These are phyloP conservation scores for Xylariaceae sp. DNA, from an alignment of 2,329 filamentous ascomycete species.

Conservation along the genomic window DNA sequence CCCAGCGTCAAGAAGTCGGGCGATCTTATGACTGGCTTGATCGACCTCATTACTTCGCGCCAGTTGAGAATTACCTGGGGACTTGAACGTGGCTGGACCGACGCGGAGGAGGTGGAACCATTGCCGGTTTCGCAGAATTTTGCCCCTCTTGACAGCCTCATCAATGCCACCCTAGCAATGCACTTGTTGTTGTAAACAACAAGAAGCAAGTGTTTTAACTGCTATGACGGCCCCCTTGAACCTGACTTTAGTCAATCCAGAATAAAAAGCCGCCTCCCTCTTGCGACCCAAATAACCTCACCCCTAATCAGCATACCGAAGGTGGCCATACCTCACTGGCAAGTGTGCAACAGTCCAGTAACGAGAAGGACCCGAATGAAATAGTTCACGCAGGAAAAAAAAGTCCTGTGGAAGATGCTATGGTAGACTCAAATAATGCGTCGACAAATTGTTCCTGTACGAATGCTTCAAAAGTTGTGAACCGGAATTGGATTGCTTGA, in stretches of 20 bases:
- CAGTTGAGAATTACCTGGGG: constrained; percentile 60
- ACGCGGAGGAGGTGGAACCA: constrained; percentile 41
- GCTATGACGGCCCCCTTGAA: too few species aligned
- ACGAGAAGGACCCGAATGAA: too few species aligned
- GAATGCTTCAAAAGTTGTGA: neutral
- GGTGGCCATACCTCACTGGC: too few species aligned
- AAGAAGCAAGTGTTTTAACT: neutral
- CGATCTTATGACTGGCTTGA: constrained; percentile 57
- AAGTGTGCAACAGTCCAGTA: too few species aligned
- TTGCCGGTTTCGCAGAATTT: constrained; percentile 27
- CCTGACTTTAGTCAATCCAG: too few species aligned
- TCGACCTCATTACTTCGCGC: constrained; percentile 45
- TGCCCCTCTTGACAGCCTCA: constrained; percentile 17
- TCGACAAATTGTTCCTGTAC: neutral
- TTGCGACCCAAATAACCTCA: neutral
- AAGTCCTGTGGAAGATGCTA: neutral
- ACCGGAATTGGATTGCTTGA: neutral
- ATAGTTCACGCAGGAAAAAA: neutral
- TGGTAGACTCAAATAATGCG: neutral
- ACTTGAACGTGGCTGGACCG: constrained; percentile 59
- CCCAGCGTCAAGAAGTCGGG: constrained; percentile 59
- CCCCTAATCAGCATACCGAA: too few species aligned
- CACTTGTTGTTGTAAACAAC: constrained; percentile 25
- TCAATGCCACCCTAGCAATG: constrained; percentile 18
- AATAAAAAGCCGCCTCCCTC: too few species aligned